Conservation (phyloP, 2,329 filamentous ascomycete species). For the Immersiporthe knoxdaviesiana region DNA sequence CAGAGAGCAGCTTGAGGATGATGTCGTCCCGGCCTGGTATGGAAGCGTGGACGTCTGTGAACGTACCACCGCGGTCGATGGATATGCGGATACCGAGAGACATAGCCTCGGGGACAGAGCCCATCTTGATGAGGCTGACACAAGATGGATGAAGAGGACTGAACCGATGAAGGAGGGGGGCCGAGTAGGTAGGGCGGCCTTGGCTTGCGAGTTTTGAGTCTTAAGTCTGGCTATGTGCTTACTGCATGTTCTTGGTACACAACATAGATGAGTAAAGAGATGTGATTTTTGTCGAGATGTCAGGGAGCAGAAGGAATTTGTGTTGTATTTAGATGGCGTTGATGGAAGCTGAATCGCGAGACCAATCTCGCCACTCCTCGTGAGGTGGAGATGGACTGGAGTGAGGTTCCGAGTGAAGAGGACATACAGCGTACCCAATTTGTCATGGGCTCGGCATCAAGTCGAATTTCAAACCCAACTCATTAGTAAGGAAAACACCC, state of each 20-base stretch:
- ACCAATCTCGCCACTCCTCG: neutral
- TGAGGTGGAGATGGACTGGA: neutral
- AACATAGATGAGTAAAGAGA: too few species aligned
- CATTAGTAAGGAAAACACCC: neutral
- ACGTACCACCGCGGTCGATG: conserved; percentile 63
- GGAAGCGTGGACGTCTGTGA: conserved; percentile 68
- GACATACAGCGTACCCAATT: conserved; percentile 1
- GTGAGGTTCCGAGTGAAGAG: conserved; percentile 4
- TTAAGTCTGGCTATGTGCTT: neutral
- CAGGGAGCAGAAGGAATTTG: neutral
- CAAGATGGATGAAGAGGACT: neutral
- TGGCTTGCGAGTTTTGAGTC: neutral
- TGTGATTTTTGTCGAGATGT: neutral
- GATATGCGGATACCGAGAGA: conserved; percentile 27
- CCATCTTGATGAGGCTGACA: conserved; percentile 12
- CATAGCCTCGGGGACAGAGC: conserved; percentile 11
- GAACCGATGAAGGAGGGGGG: neutral
- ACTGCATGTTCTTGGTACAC: neutral
- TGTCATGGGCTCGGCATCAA: conserved; percentile 1
- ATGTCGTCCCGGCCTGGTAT: conserved; percentile 65
- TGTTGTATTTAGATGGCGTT: neutral
- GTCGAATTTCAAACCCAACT: neutral
- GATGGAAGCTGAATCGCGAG: too few species aligned
- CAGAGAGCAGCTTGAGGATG: conserved; percentile 69
- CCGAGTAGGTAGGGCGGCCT: neutral